These are phyloP conservation scores for Urochloa ruziziensis DNA, from an alignment of 176 grass and related monocot genomes.

Conservation along the genomic window DNA sequence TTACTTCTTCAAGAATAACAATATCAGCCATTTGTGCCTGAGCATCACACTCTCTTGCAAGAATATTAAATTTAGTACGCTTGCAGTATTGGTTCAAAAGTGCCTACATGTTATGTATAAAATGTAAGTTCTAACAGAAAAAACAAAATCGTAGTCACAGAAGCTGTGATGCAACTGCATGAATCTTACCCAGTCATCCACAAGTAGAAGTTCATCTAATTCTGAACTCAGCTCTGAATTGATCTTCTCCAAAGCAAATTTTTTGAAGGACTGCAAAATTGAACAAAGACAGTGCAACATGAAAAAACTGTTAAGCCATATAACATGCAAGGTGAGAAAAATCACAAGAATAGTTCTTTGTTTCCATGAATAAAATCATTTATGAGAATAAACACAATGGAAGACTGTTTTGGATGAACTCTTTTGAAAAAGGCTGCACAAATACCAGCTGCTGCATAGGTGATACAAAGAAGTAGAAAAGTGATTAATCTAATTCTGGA, in stretches of 20 bases:
- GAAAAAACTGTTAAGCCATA: background rate
- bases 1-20: slow-evolving; percentile 7
- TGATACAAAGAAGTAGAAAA: background rate
- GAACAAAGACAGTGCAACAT: background rate
- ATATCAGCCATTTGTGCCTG: background rate
- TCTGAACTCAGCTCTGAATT: slow-evolving; percentile 6
- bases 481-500: background rate
- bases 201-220: background rate
- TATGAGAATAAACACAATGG: background rate
- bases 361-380: background rate
- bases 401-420: background rate
- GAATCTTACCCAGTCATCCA: background rate
- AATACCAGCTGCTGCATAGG: background rate
- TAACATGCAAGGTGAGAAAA: background rate
- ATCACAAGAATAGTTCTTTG: background rate
- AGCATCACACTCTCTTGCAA: background rate
- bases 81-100: background rate
- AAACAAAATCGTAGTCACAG: background rate
- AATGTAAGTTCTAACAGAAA: background rate
- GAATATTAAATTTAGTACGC: background rate
- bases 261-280: background rate
- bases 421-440: background rate
- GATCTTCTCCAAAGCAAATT: slow-evolving; percentile 1
- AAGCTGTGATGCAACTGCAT: background rate
- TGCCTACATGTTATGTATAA: background rate